Percentiles rank a stretch among this genome's conserved stretches.
phyloP scores from a whole-genome alignment of 192 early-diverging fungal genomes.

The Coemansia sp. region DNA sequence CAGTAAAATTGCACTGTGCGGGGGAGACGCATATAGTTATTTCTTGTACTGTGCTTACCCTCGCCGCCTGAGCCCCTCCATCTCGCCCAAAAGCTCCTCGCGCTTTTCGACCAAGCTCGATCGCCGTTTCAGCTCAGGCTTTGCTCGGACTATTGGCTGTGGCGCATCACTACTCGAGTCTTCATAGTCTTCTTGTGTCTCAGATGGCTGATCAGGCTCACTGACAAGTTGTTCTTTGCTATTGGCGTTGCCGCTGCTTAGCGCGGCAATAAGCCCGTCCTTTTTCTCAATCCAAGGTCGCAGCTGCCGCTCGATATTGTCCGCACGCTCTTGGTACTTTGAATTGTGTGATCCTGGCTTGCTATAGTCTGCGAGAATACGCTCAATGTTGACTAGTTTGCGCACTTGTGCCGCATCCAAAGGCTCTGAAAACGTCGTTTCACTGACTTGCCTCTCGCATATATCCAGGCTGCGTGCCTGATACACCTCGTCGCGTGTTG shows the following conservation, averaged over 20 bases:
- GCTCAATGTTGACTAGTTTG: slow-evolving; percentile 40
- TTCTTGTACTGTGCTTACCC: slow-evolving; percentile 22
- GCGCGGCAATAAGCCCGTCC: slow-evolving; percentile 17
- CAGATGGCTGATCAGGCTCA: not conserved
- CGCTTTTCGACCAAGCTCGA: slow-evolving; percentile 26
- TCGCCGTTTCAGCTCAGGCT: slow-evolving; percentile 13
- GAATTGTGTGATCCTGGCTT: not conserved
- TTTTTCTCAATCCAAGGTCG: slow-evolving; percentile 41
- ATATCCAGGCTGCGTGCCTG: slow-evolving; percentile 24
- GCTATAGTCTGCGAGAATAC: slow-evolving; percentile 6
- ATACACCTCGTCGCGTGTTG: slow-evolving; percentile 6
- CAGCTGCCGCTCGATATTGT: slow-evolving; percentile 10
- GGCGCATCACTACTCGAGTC: not conserved
- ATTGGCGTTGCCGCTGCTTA: not conserved
- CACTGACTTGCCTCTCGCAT: slow-evolving; percentile 34
- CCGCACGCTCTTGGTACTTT: not conserved
- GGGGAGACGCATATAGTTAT: no score
- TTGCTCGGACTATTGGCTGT: not conserved
- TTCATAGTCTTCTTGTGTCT: not conserved
- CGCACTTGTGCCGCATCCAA: slow-evolving; percentile 37
- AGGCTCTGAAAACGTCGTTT: slow-evolving; percentile 33
- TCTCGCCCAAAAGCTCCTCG: slow-evolving; percentile 47
- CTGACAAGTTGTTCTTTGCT: not conserved
- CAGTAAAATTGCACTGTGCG: not conserved
- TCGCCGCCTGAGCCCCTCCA: slow-evolving; percentile 44